A percentile compares a stretch with the other conserved stretches of the same genome.
These are phyloP conservation scores for Akanthomyces muscarius DNA, from an alignment of 2,329 filamentous ascomycete species.

Conservation along the genomic window DNA sequence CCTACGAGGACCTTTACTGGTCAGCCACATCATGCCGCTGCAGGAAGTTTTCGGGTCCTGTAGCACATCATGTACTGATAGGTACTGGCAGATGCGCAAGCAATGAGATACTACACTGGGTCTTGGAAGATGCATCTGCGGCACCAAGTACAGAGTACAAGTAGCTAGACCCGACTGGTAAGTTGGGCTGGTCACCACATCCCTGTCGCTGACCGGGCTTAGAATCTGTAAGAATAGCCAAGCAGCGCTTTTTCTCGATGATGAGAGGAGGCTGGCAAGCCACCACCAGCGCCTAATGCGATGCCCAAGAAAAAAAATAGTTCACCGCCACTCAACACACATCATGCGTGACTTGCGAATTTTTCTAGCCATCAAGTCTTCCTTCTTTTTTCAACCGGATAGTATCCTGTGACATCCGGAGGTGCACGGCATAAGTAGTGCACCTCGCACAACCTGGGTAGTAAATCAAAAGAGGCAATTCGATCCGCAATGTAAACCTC, in stretches of 20 bases:
- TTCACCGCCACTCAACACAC: neutral
- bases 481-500: too few species aligned
- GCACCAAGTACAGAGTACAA: neutral
- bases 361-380: neutral
- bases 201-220: neutral
- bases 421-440: too few species aligned
- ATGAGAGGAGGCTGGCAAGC: constrained; percentile 2
- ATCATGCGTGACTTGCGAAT: neutral
- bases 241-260: neutral
- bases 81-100: too few species aligned
- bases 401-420: too few species aligned
- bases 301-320: neutral
- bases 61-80: neutral
- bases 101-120: neutral
- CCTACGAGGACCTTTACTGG: neutral
- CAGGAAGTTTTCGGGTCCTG: neutral
- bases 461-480: too few species aligned
- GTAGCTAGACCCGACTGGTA: neutral
- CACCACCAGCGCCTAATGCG: constrained; percentile 7
- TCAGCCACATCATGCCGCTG: neutral
- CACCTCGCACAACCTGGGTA: too few species aligned
- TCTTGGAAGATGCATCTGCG: neutral
- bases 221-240: neutral
- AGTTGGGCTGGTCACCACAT: constrained; percentile 1
- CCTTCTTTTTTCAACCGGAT: too few species aligned